phyloP scores from a whole-genome alignment of 805 yeast species.

The Candida odintsovae region DNA sequence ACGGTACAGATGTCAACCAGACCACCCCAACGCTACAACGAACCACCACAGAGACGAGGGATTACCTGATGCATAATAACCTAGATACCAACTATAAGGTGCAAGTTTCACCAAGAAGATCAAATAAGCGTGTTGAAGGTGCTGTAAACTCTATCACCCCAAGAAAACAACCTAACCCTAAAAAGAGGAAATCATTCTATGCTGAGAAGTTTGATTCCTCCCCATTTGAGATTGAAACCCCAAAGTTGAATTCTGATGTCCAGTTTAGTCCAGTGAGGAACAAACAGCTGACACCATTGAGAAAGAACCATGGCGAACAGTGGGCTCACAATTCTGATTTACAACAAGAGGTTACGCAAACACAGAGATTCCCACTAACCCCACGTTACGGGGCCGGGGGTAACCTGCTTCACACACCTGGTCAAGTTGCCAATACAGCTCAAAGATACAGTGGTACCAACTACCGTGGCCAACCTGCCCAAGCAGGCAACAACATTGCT shows the following conservation, averaged over 20 bases:
- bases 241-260: constrained; percentile 22
- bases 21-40: constrained; percentile 22
- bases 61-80: constrained; percentile 18
- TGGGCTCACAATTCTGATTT: background rate
- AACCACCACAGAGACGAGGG: constrained; percentile 9
- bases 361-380: constrained; percentile 41
- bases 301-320: constrained; percentile 2
- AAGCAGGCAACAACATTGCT: constrained; percentile 1
- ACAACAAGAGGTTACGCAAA: constrained; percentile 9
- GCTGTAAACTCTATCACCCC: constrained; percentile 21
- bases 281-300: constrained; percentile 9
- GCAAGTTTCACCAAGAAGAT: constrained; percentile 21
- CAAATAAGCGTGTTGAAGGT: constrained; percentile 8
- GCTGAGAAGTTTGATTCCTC: constrained; percentile 23
- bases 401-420: constrained; percentile 25
- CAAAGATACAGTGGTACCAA: constrained; percentile 13
- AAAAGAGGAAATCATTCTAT: constrained; percentile 23
- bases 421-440: constrained; percentile 13
- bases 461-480: background rate
- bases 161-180: constrained; percentile 7
- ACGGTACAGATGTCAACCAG: constrained; percentile 23
- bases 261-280: constrained; percentile 18
- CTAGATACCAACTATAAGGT: constrained; percentile 20
- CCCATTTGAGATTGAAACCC: constrained; percentile 24
- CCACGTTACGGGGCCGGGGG: constrained; percentile 40